Percentiles rank a stretch among this genome's conserved stretches.
Conservation (phyloP, 805 yeast species). For the Suhomyces xylopsoci region DNA sequence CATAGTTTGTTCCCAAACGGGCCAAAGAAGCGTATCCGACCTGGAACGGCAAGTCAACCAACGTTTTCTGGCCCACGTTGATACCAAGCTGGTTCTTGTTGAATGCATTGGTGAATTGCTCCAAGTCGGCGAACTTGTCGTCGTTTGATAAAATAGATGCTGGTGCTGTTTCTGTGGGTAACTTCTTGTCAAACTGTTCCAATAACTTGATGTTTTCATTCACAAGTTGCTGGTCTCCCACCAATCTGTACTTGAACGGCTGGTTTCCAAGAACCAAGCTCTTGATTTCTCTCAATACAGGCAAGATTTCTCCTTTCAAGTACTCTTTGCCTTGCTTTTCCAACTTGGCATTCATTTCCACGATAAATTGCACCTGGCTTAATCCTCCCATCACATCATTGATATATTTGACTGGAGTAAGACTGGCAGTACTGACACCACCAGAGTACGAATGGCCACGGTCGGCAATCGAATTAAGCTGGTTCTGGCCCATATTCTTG, state of each 20-base stretch:
- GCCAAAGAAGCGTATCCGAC: slow-evolving; percentile 79
- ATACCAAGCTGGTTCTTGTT: slow-evolving; percentile 11
- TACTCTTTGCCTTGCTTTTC: slow-evolving; percentile 37
- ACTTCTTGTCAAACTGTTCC: slow-evolving; percentile 23
- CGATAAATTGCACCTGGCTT: slow-evolving; percentile 68
- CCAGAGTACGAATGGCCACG: slow-evolving; percentile 85
- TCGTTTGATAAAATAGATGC: neutral
- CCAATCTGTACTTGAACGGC: slow-evolving; percentile 51
- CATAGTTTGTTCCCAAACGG: slow-evolving; percentile 62
- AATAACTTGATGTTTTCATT: slow-evolving; percentile 34
- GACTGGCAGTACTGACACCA: slow-evolving; percentile 58
- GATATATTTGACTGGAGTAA: slow-evolving; percentile 59
- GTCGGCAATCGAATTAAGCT: slow-evolving; percentile 76
- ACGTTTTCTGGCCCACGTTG: slow-evolving; percentile 30
- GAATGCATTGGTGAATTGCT: slow-evolving; percentile 14
- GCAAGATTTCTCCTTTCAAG: slow-evolving; percentile 52
- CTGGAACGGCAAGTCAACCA: slow-evolving; percentile 78
- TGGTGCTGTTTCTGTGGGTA: neutral
- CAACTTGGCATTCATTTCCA: slow-evolving; percentile 51
- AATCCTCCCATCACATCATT: slow-evolving; percentile 71
- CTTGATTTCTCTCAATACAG: slow-evolving; percentile 56
- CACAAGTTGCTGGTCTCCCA: slow-evolving; percentile 51
- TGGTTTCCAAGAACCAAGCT: slow-evolving; percentile 34
- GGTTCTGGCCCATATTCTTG: slow-evolving; percentile 71
- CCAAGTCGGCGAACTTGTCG: slow-evolving; percentile 2